phyloP scores from a whole-genome alignment of 108 stramenopile genomes.

The Nannochloropsis salina region DNA sequence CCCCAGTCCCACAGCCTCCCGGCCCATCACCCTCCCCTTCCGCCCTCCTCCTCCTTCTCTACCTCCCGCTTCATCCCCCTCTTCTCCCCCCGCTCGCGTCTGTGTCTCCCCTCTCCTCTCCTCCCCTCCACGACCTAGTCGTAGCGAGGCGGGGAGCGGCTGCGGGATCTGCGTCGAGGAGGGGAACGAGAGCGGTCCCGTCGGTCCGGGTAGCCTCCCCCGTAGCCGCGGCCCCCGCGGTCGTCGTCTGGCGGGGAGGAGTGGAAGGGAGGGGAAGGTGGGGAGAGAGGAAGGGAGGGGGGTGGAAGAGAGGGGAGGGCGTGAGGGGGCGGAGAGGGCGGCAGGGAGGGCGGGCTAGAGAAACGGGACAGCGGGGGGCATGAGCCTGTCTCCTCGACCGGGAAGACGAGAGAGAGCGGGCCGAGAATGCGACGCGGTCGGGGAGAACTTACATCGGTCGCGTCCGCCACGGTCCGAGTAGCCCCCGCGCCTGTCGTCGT shows the following conservation, averaged over 20 bases:
- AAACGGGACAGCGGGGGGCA: neutral
- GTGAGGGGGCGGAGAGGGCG: neutral
- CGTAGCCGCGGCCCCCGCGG: neutral
- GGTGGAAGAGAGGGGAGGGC: neutral
- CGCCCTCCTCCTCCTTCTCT: neutral
- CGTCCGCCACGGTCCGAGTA: neutral
- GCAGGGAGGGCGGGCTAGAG: neutral
- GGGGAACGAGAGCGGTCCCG: slow-evolving; percentile 4
- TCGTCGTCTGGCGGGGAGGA: neutral
- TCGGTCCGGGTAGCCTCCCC: neutral
- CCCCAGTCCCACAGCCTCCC: too few relatives aligned
- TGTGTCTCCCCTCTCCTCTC: too few relatives aligned
- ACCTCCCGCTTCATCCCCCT: neutral
- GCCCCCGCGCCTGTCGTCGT: slow-evolving; percentile 1
- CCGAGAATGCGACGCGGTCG: neutral
- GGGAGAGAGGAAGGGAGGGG: neutral
- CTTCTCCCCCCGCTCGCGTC: too few relatives aligned
- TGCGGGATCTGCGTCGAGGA: slow-evolving; percentile 8
- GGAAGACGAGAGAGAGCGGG: neutral
- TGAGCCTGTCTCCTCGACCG: neutral
- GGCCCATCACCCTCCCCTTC: neutral
- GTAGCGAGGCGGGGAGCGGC: slow-evolving; percentile 3
- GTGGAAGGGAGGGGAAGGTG: neutral
- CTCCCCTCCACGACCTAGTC: too few relatives aligned
- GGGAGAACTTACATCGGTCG: slow-evolving; percentile 5